These are phyloP conservation scores for Rheum nobile DNA, from an alignment of 148 eudicot genomes.

Conservation along the genomic window DNA sequence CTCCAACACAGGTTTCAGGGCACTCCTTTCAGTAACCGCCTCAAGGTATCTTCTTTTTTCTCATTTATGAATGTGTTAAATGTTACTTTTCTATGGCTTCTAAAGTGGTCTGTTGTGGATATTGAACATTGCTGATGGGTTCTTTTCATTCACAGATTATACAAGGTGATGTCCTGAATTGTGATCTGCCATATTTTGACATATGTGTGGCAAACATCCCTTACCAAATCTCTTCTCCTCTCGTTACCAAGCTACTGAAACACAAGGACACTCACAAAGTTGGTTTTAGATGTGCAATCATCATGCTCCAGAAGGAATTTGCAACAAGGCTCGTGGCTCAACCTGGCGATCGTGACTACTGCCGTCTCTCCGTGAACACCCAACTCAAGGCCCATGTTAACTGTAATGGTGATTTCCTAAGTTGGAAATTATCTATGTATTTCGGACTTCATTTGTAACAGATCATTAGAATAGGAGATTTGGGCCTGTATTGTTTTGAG, in stretches of 20 bases:
- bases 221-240: too few species aligned
- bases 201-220: too few species aligned
- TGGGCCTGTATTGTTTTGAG: too few species aligned
- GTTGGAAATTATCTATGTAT: too few species aligned
- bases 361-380: slow-evolving; percentile 77
- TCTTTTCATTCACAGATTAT: slow-evolving; percentile 36
- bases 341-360: slow-evolving; percentile 79
- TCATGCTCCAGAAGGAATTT: slow-evolving; percentile 86
- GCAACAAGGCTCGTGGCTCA: slow-evolving; percentile 93
- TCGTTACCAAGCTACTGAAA: too few species aligned
- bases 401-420: too few species aligned
- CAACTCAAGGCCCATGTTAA: slow-evolving; percentile 59
- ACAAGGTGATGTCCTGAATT: slow-evolving; percentile 84
- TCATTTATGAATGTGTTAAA: too few species aligned
- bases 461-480: too few species aligned
- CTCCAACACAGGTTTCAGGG: slow-evolving; percentile 77
- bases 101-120: not conserved
- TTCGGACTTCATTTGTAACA: too few species aligned
- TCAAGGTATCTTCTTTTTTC: slow-evolving; percentile 21
- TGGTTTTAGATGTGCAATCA: slow-evolving; percentile 69
- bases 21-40: slow-evolving; percentile 38
- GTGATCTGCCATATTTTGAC: too few species aligned
- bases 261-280: slow-evolving; percentile 33
- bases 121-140: not conserved
- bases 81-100: not conserved